phyloP scores from a whole-genome alignment of 2,329 filamentous ascomycete species.

The Penicillium sp. region DNA sequence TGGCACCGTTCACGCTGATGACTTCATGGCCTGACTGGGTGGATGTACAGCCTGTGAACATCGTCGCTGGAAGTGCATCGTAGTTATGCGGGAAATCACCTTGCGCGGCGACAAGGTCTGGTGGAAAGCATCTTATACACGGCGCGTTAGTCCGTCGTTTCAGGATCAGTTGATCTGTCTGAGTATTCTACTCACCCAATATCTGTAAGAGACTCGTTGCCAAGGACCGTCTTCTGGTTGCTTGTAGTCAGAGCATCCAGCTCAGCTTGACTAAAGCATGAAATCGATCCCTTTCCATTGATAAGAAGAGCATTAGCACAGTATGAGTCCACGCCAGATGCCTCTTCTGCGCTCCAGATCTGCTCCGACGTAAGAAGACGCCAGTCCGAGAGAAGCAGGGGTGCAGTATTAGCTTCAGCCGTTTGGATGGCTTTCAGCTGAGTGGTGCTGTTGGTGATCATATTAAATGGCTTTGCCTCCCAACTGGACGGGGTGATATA shows the following conservation, averaged over 20 bases:
- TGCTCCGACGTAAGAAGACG: slow-evolving; percentile 53
- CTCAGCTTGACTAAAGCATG: slow-evolving; percentile 22
- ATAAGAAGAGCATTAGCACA: slow-evolving; percentile 62
- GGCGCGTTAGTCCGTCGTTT: too few relatives aligned
- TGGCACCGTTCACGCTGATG: slow-evolving; percentile 33
- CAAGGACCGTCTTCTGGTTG: slow-evolving; percentile 13
- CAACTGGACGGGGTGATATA: slow-evolving; percentile 41
- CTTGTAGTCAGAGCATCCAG: slow-evolving; percentile 36
- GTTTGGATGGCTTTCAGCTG: slow-evolving; percentile 45
- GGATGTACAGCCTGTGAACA: slow-evolving; percentile 25
- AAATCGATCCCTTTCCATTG: slow-evolving; percentile 53
- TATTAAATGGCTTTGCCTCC: slow-evolving; percentile 27
- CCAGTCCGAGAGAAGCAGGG: slow-evolving; percentile 58
- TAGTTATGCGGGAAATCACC: slow-evolving; percentile 21
- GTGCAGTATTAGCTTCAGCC: slow-evolving; percentile 50
- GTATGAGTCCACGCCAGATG: slow-evolving; percentile 41
- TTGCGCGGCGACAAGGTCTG: slow-evolving; percentile 15
- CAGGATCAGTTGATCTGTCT: too few relatives aligned
- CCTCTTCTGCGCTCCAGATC: slow-evolving; percentile 32
- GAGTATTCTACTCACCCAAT: slow-evolving; percentile 23
- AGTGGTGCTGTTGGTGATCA: slow-evolving; percentile 32
- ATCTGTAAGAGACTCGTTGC: slow-evolving; percentile 26
- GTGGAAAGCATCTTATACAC: slow-evolving; percentile 30
- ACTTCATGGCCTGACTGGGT: slow-evolving; percentile 27
- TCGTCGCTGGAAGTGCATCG: slow-evolving; percentile 18